These are phyloP conservation scores for Thymus quinquecostatus DNA, from an alignment of 257 asterid genomes.

Conservation along the genomic window DNA sequence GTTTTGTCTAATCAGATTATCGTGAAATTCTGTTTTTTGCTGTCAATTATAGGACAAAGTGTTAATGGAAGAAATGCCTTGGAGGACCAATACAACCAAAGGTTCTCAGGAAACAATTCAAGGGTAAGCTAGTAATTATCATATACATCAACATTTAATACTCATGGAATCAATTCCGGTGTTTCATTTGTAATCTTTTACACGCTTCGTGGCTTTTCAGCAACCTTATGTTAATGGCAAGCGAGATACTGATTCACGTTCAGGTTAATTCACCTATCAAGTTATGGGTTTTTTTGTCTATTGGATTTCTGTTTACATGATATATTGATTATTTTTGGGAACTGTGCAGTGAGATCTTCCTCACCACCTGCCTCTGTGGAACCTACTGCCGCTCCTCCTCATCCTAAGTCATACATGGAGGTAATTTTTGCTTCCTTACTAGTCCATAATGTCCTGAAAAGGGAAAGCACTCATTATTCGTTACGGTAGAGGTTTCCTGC, in stretches of 20 bases:
- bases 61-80: slow-evolving; percentile 44
- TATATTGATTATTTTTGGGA: slow-evolving; percentile 22
- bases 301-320: neutral
- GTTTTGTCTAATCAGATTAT: slow-evolving; percentile 11
- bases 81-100: slow-evolving; percentile 48
- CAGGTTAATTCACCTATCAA: slow-evolving; percentile 60
- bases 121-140: slow-evolving; percentile 51
- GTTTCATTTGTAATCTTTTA: slow-evolving; percentile 27
- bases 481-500: neutral
- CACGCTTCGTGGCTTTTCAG: slow-evolving; percentile 49
- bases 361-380: slow-evolving; percentile 72
- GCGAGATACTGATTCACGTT: slow-evolving; percentile 49
- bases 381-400: slow-evolving; percentile 68
- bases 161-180: neutral
- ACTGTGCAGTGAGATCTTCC: slow-evolving; percentile 63
- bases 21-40: slow-evolving; percentile 23
- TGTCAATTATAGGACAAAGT: slow-evolving; percentile 61
- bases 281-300: neutral
- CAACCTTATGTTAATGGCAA: slow-evolving; percentile 75
- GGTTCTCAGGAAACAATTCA: slow-evolving; percentile 47
- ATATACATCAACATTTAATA: slow-evolving; percentile 1
- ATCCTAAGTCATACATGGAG: slow-evolving; percentile 88
- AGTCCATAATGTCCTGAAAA: neutral
- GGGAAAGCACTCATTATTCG: neutral
- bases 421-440: slow-evolving; percentile 42